A percentile compares a stretch with the other conserved stretches of the same genome.
These are phyloP conservation scores for Cutaneotrichosporon curvatum DNA, from an alignment of 1,284 basidiomycete genomes.

Conservation along the genomic window DNA sequence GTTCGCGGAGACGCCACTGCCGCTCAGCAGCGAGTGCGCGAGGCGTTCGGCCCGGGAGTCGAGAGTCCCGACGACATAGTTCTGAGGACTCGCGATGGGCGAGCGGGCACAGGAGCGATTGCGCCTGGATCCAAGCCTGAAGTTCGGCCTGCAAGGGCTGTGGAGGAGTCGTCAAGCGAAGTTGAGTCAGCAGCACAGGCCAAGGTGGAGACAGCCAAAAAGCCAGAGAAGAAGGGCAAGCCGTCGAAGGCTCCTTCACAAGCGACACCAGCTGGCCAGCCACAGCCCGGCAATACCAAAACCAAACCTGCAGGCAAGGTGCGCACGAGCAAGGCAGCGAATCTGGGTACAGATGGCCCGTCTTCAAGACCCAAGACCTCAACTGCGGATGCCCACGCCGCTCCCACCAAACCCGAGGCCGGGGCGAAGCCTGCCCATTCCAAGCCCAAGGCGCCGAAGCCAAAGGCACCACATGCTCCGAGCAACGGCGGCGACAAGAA, in stretches of 20 bases:
- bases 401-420: conserved; percentile 1
- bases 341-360: no score
- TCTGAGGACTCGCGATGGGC: conserved; percentile 48
- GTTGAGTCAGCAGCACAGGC: no score
- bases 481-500: no score
- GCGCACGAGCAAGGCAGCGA: no score
- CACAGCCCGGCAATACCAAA: neutral
- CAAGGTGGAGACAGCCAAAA: neutral
- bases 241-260: neutral
- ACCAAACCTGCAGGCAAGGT: neutral
- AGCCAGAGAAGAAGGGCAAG: neutral
- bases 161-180: no score
- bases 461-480: no score
- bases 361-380: no score
- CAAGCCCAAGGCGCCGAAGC: neutral
- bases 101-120: conserved; percentile 36
- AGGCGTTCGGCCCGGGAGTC: conserved; percentile 29
- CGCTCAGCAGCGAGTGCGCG: conserved; percentile 26
- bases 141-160: neutral
- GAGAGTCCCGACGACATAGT: conserved; percentile 53
- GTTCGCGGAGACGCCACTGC: conserved; percentile 24
- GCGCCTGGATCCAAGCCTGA: conserved; percentile 2
- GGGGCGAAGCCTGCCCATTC: no score
- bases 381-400: no score
- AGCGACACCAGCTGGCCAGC: neutral